Percentiles rank a stretch among this genome's conserved stretches.
Conservation (phyloP, 2,329 filamentous ascomycete species). For the Colletotrichum nymphaeae region DNA sequence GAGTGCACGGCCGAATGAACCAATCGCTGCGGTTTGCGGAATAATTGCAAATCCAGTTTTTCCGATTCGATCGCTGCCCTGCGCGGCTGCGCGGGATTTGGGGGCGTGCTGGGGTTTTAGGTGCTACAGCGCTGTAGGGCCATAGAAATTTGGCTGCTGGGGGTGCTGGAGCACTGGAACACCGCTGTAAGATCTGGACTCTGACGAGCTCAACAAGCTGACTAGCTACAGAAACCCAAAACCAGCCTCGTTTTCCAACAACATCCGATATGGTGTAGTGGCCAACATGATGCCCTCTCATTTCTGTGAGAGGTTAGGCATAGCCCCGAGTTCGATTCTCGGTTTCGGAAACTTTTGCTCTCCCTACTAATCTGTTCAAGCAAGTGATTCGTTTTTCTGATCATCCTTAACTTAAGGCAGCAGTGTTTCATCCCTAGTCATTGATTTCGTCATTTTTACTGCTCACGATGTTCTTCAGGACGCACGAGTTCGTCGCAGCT, state of each 20-base stretch:
- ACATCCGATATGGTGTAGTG: slow-evolving; percentile 35
- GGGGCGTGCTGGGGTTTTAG: no score
- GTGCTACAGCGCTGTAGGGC: neutral
- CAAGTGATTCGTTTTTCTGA: no score
- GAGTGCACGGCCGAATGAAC: neutral
- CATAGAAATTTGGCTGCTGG: neutral
- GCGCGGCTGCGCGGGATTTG: neutral
- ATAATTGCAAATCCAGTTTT: slow-evolving; percentile 36
- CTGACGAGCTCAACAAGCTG: fast-evolving
- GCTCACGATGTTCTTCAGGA: neutral
- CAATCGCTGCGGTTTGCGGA: slow-evolving; percentile 5
- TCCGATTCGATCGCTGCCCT: slow-evolving; percentile 23
- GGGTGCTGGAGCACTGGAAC: neutral
- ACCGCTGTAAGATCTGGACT: neutral
- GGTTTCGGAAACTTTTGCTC: slow-evolving; percentile 23
- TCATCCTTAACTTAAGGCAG: neutral
- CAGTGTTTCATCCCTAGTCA: neutral
- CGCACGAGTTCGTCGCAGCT: neutral
- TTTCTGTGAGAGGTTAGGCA: slow-evolving; percentile 9
- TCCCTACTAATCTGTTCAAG: no score
- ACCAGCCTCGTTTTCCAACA: no score
- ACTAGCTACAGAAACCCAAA: no score
- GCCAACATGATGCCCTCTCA: slow-evolving; percentile 37
- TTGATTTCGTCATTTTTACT: neutral
- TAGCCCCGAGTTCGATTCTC: slow-evolving; percentile 34